Conservation (phyloP, 768 basidiomycete genomes). For the Rhizopogon rudus region DNA sequence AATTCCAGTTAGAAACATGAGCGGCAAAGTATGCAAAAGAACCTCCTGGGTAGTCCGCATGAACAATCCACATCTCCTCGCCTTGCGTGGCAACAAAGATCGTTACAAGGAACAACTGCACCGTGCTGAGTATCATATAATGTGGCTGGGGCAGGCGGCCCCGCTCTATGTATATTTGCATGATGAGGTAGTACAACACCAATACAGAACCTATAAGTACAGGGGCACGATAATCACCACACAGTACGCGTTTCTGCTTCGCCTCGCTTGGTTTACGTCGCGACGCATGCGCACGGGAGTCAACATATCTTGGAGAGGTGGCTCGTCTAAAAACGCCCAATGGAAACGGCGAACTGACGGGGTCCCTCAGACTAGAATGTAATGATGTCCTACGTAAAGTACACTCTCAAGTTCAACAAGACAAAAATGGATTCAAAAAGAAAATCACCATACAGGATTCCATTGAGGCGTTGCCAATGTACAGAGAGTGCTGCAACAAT, state of each 20-base stretch:
- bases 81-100: constrained; percentile 15
- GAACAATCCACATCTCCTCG: constrained; percentile 26
- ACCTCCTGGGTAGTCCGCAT: constrained; percentile 25
- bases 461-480: constrained; percentile 1
- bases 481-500: background rate
- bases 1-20: constrained; percentile 17
- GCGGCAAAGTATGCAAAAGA: constrained; percentile 22
- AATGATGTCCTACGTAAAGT: too few relatives aligned
- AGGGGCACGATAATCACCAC: background rate
- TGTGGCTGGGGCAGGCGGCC: background rate
- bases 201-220: background rate
- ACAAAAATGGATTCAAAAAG: too few relatives aligned
- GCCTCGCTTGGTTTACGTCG: too few relatives aligned
- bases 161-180: background rate
- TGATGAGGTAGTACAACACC: background rate
- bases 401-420: too few relatives aligned
- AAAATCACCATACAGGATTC: background rate
- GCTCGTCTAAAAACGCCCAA: too few relatives aligned
- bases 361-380: too few relatives aligned
- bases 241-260: background rate
- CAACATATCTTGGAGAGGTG: too few relatives aligned
- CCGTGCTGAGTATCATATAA: background rate
- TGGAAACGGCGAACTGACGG: too few relatives aligned
- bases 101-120: constrained; percentile 18
- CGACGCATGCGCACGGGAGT: too few relatives aligned